These are phyloP conservation scores for Manihot esculenta DNA, from an alignment of 441 rosid genomes.

Conservation along the genomic window DNA sequence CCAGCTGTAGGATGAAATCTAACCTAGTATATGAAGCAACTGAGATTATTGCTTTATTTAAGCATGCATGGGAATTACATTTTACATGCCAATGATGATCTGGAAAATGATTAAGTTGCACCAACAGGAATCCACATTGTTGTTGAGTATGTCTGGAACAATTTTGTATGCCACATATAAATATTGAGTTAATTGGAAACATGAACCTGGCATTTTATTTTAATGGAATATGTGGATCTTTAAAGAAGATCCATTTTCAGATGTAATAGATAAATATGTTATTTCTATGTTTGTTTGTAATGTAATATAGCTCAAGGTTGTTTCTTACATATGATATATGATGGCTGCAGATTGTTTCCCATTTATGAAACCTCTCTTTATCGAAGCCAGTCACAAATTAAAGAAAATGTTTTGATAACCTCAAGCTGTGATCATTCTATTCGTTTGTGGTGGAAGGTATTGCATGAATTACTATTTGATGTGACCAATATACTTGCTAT, in stretches of 20 bases:
- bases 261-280: not conserved
- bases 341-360: conserved; percentile 49
- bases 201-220: not conserved
- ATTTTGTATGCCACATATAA: not conserved
- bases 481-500: not conserved
- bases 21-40: too few species aligned
- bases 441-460: conserved; percentile 83
- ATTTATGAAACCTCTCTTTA: conserved; percentile 40
- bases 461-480: conserved; percentile 6
- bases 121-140: not conserved
- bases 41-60: too few species aligned
- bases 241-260: not conserved
- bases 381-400: conserved; percentile 37
- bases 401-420: conserved; percentile 51
- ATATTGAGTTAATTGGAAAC: not conserved
- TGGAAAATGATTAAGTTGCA: not conserved
- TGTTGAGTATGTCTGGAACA: not conserved
- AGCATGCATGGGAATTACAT: not conserved
- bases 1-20: not conserved
- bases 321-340: conserved; percentile 17
- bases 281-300: not conserved
- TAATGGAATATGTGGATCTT: not conserved
- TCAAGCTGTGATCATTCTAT: conserved; percentile 62
- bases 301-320: not conserved
- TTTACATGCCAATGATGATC: not conserved